Conservation (phyloP, 305 asterid species). For the Lippia alba region DNA sequence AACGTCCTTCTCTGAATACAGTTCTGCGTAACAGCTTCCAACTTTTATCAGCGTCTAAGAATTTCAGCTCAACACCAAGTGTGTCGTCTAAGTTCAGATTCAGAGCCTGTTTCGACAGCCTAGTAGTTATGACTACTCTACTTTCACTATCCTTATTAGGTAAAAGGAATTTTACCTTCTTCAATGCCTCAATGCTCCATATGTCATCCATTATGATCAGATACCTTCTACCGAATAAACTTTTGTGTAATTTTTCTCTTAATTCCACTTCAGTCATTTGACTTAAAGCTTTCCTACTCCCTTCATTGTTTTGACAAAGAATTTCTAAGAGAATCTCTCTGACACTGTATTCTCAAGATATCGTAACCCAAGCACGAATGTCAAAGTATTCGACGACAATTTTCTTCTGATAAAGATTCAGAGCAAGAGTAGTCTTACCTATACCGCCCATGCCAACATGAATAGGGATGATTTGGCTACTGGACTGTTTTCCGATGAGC, state of each 20-base stretch:
- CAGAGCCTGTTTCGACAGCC: constrained; percentile 5
- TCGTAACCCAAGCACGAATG: not conserved
- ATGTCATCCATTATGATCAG: constrained; percentile 29
- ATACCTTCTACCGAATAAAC: constrained; percentile 17
- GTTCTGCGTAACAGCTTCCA: constrained; percentile 16
- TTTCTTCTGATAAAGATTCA: not conserved
- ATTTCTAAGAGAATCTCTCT: not conserved
- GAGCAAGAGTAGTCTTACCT: constrained; percentile 2
- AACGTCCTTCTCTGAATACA: constrained; percentile 11
- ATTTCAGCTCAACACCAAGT: not conserved
- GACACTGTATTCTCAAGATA: not conserved
- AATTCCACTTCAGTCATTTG: not conserved
- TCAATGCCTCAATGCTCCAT: constrained; percentile 24
- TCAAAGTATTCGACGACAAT: not conserved
- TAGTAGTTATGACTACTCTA: constrained; percentile 30
- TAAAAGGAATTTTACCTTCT: constrained; percentile 2
- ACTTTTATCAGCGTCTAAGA: constrained; percentile 28
- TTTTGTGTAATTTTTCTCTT: not conserved
- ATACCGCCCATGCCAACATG: not conserved
- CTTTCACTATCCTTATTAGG: constrained; percentile 24
- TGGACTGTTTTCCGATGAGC: not conserved
- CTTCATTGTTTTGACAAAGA: not conserved
- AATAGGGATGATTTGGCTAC: not conserved
- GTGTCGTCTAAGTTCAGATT: not conserved
- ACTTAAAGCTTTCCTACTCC: not conserved